These are phyloP conservation scores for Capsella rubella DNA, from an alignment of 441 rosid species.

Conservation along the genomic window DNA sequence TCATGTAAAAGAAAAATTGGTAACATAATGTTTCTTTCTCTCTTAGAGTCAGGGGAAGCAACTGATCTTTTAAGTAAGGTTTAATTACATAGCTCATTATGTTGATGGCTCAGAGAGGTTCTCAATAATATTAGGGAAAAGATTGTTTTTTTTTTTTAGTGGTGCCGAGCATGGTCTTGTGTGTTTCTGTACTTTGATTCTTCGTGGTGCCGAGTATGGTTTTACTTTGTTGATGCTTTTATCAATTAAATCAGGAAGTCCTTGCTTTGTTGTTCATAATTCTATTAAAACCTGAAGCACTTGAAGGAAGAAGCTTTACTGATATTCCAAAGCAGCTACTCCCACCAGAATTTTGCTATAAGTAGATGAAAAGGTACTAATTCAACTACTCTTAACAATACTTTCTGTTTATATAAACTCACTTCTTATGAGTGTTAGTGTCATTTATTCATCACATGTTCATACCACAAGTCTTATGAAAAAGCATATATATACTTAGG, in stretches of 20 bases:
- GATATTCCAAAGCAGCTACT: background rate
- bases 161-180: background rate
- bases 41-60: background rate
- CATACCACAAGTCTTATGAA: background rate
- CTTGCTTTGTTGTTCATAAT: background rate
- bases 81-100: too few species aligned
- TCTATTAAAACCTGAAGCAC: background rate
- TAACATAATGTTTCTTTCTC: background rate
- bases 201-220: slow-evolving; percentile 28
- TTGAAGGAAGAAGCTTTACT: background rate
- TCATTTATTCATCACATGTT: slow-evolving; percentile 16
- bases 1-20: background rate
- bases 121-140: background rate
- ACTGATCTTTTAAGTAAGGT: background rate
- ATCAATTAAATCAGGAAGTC: background rate
- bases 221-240: slow-evolving; percentile 16
- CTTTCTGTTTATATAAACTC: background rate
- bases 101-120: too few species aligned
- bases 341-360: background rate
- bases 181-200: slow-evolving; percentile 27
- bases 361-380: background rate
- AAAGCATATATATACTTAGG: slow-evolving; percentile 2
- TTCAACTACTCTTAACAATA: background rate
- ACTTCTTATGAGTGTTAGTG: background rate
- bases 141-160: background rate